Conservation (phyloP, 352 stramenopile species). For the Phytophthora constricta region DNA sequence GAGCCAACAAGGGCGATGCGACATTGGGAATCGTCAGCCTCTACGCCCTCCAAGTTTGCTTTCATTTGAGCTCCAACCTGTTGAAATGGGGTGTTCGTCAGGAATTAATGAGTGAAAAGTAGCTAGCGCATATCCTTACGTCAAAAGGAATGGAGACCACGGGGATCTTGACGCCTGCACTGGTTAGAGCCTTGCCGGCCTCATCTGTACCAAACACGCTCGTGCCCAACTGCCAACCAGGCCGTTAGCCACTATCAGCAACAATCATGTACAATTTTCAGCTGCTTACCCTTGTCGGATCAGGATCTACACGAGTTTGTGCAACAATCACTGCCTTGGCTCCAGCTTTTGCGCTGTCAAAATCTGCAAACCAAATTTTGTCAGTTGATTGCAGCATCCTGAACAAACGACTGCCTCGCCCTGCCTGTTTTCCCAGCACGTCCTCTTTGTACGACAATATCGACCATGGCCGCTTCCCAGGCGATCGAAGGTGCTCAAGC, state of each 20-base stretch:
- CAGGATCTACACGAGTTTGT: conserved; percentile 61
- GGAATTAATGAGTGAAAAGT: not conserved
- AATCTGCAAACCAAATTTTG: conserved; percentile 40
- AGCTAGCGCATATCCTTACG: conserved; percentile 20
- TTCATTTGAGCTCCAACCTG: conserved; percentile 60
- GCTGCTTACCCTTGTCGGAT: conserved; percentile 47
- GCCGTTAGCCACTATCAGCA: not conserved
- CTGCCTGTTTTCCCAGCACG: conserved; percentile 73
- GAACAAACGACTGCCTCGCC: not conserved
- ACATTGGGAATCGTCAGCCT: conserved; percentile 53
- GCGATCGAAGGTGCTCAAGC: conserved; percentile 52
- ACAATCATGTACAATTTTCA: not conserved
- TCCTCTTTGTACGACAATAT: conserved; percentile 73
- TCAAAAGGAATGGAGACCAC: conserved; percentile 66
- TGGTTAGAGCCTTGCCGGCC: conserved; percentile 45
- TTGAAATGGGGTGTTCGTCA: not conserved
- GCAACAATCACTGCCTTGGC: conserved; percentile 69
- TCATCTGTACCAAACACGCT: conserved; percentile 48
- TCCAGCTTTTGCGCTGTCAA: conserved; percentile 64
- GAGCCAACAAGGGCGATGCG: conserved; percentile 48
- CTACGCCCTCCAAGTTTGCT: conserved; percentile 40
- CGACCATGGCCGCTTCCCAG: conserved; percentile 40
- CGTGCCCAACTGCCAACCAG: conserved; percentile 44
- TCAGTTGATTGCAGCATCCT: not conserved
- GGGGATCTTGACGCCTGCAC: conserved; percentile 65